These are phyloP conservation scores for Blastobotrys petasosporus DNA, from an alignment of 1,139 yeast genomes.

Conservation along the genomic window DNA sequence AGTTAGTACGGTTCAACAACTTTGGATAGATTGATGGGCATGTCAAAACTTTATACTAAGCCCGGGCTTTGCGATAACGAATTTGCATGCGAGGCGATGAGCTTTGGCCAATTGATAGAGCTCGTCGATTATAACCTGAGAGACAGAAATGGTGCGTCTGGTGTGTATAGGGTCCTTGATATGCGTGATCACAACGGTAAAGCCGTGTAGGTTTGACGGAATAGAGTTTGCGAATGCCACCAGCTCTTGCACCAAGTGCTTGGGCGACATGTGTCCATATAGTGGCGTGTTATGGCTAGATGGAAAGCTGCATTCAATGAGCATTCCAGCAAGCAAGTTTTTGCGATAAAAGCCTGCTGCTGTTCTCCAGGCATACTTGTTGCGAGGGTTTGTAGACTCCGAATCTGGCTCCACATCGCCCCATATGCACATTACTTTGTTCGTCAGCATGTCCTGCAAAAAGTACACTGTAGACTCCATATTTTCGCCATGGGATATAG, in stretches of 20 bases:
- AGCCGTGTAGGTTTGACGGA: constrained; percentile 33
- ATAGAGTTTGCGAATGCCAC: constrained; percentile 31
- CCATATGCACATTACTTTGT: constrained; percentile 49
- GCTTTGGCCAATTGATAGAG: constrained; percentile 17
- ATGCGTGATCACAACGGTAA: constrained; percentile 63
- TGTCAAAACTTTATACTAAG: constrained; percentile 12
- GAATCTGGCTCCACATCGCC: constrained; percentile 79
- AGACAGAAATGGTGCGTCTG: constrained; percentile 10
- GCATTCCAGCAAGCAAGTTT: constrained; percentile 44
- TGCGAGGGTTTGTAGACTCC: constrained; percentile 40
- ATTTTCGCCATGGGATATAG: constrained; percentile 26
- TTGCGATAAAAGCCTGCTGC: constrained; percentile 45
- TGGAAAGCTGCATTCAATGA: constrained; percentile 72
- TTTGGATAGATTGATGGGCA: constrained; percentile 6
- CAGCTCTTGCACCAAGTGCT: constrained; percentile 54
- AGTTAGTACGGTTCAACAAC: background rate
- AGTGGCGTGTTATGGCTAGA: constrained; percentile 44
- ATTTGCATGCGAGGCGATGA: constrained; percentile 20
- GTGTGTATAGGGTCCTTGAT: constrained; percentile 47
- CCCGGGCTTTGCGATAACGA: constrained; percentile 25
- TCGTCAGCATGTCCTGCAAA: constrained; percentile 35
- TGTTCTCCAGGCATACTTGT: constrained; percentile 50
- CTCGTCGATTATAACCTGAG: constrained; percentile 17
- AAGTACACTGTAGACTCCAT: constrained; percentile 49
- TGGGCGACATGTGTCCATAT: constrained; percentile 79